phyloP scores from a whole-genome alignment of 2,329 filamentous ascomycete species.

The Phaeosphaeriaceae sp. region DNA sequence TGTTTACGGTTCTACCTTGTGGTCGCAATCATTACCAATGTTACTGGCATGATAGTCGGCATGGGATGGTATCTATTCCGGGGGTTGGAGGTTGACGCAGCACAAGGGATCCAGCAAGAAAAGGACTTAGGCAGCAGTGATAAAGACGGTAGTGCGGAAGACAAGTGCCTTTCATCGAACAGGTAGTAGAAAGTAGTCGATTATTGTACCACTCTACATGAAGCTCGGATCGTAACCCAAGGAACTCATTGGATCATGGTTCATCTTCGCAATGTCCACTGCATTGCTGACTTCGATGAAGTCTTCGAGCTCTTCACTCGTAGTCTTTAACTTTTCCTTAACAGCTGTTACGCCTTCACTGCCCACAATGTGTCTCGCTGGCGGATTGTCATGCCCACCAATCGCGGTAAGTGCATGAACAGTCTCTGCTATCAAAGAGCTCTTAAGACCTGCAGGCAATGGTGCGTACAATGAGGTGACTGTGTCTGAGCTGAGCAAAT shows the following conservation, averaged over 20 bases:
- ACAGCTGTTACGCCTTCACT: conserved; percentile 86
- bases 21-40: background rate
- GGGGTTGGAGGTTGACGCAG: too few species aligned
- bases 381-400: conserved; percentile 94
- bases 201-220: conserved; percentile 3
- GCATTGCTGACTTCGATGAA: conserved; percentile 90
- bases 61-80: background rate
- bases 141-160: too few species aligned
- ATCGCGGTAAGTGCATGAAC: conserved; percentile 91
- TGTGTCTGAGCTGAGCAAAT: conserved; percentile 56
- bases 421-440: conserved; percentile 83
- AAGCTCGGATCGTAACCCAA: conserved; percentile 19
- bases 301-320: conserved; percentile 94
- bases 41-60: background rate
- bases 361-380: conserved; percentile 91
- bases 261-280: conserved; percentile 70
- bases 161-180: too few species aligned
- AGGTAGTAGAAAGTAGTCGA: background rate
- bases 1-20: background rate
- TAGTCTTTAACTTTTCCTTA: conserved; percentile 94
- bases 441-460: conserved; percentile 70
- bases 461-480: conserved; percentile 77
- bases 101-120: too few species aligned
- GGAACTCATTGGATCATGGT: conserved; percentile 21
- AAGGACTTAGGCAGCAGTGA: too few species aligned